Conservation (phyloP, 139 green algal species). For the Zygnema circumcarinatum region DNA sequence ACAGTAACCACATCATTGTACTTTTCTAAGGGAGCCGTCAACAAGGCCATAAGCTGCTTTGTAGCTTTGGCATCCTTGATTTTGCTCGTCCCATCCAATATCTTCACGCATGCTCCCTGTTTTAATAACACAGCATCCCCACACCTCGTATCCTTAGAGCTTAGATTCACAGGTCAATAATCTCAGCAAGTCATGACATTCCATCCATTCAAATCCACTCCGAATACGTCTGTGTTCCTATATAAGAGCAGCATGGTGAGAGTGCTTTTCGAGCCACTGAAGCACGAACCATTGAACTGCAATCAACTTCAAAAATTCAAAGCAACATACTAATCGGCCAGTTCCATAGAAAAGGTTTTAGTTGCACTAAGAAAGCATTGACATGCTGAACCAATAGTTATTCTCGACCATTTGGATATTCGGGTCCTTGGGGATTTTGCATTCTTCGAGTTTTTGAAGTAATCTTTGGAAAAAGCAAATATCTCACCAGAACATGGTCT, state of each 20-base stretch:
- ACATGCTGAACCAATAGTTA: too few relatives aligned
- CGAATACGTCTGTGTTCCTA: background rate
- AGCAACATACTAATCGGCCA: too few relatives aligned
- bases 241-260: too few relatives aligned
- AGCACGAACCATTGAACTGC: too few relatives aligned
- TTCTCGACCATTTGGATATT: too few relatives aligned
- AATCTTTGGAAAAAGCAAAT: too few relatives aligned
- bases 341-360: too few relatives aligned
- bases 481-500: constrained; percentile 72
- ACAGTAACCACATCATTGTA: constrained; percentile 79
- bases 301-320: too few relatives aligned
- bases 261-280: too few relatives aligned
- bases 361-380: too few relatives aligned
- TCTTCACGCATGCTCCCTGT: constrained; percentile 43
- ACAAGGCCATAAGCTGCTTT: constrained; percentile 80
- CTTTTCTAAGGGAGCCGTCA: constrained; percentile 79
- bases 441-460: too few relatives aligned
- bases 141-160: background rate
- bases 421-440: too few relatives aligned
- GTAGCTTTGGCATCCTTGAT: constrained; percentile 68
- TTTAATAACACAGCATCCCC: background rate
- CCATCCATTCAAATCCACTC: background rate
- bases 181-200: background rate
- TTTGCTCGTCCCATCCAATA: constrained; percentile 29
- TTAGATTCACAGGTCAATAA: background rate